Evolutionary conservation across 129 eudicot species (phyloP).

Genomic region (Flaveria sonorensis): DNA sequence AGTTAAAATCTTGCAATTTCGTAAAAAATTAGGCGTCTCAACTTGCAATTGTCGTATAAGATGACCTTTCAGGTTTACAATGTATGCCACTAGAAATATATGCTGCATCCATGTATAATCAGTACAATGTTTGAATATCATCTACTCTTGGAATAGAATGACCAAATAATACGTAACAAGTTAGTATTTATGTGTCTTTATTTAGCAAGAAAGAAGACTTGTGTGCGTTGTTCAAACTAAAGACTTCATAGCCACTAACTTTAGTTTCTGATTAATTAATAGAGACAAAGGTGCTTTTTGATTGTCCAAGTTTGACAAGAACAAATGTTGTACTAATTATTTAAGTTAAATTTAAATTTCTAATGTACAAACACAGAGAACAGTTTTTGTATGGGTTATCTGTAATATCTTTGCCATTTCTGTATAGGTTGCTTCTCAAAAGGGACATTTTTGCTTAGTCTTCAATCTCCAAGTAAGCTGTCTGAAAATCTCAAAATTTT

Average conservation of each 20-base stretch:
- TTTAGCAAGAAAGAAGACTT: background rate
- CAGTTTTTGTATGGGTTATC: background rate
- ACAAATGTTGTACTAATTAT: background rate
- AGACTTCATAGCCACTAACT: background rate
- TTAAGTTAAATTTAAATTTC: background rate
- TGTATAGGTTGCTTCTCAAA: conserved; percentile 84
- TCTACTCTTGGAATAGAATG: conserved; percentile 4
- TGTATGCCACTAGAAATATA: background rate
- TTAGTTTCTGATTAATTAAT: background rate
- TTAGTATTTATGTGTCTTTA: background rate
- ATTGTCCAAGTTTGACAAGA: background rate
- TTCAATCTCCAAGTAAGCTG: conserved; percentile 88
- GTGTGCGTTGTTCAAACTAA: background rate
- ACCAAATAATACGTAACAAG: background rate
- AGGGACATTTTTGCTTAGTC: conserved; percentile 78
- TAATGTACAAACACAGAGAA: background rate
- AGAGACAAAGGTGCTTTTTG: background rate
- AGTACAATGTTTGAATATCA: background rate
- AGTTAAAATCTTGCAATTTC: background rate
- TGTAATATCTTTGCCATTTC: conserved; percentile 16
- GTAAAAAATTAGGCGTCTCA: background rate
- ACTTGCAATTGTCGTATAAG: background rate
- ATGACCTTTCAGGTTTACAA: background rate
- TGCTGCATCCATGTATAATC: conserved; percentile 6
- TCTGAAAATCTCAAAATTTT: conserved; percentile 16